Evolutionary conservation across 176 grass and related monocot species (phyloP).

Genomic region (Alopecurus myosuroides): DNA sequence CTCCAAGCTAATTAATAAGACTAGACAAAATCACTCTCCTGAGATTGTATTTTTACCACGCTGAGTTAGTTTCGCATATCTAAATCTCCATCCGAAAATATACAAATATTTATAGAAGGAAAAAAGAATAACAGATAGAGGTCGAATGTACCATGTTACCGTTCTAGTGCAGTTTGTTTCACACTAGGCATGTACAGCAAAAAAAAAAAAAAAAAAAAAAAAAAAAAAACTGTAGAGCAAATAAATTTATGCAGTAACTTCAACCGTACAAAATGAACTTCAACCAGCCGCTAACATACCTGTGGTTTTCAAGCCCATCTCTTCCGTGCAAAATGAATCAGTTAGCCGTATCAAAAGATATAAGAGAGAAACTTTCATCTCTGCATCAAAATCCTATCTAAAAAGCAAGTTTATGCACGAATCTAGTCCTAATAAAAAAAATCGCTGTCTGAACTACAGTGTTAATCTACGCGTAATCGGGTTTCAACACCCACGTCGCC

Average conservation of each 20-base stretch:
- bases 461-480: constrained; percentile 46
- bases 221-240: not conserved
- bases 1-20: too few species aligned
- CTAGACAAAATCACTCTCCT: too few species aligned
- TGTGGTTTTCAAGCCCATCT: not conserved
- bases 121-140: too few species aligned
- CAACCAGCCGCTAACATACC: not conserved
- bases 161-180: not conserved
- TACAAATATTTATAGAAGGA: too few species aligned
- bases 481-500: constrained; percentile 64
- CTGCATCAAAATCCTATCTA: not conserved
- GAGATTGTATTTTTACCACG: too few species aligned
- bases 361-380: not conserved
- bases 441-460: too few species aligned
- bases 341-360: not conserved
- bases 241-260: not conserved
- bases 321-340: not conserved
- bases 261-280: not conserved
- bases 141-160: not conserved
- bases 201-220: not conserved
- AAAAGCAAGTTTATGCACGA: not conserved
- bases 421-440: not conserved
- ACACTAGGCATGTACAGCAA: not conserved
- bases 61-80: too few species aligned
- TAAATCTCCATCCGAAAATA: too few species aligned